Evolutionary conservation across 805 yeast species (phyloP).

Genomic region (Barnettozyma pratensis): DNA sequence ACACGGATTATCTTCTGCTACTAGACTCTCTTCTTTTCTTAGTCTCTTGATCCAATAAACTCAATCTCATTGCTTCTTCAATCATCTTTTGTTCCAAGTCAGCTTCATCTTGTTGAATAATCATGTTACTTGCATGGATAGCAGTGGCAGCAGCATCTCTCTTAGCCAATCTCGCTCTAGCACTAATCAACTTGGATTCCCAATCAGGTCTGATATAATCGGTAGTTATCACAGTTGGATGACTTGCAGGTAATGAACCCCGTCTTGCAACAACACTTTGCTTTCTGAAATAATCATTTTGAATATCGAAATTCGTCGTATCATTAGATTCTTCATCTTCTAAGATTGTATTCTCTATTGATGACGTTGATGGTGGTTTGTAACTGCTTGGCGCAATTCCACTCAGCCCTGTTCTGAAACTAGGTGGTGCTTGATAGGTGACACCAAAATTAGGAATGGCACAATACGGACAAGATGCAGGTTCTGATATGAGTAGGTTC

Average conservation of each 20-base stretch:
- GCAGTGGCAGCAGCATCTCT: conserved; percentile 94
- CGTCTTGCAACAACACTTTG: conserved; percentile 28
- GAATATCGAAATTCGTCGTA: conserved; percentile 7
- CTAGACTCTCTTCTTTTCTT: conserved; percentile 32
- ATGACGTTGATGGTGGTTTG: conserved; percentile 11
- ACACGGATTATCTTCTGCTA: neutral
- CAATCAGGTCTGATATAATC: conserved; percentile 91
- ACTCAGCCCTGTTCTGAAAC: conserved; percentile 50
- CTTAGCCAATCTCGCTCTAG: conserved; percentile 73
- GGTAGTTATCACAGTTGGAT: conserved; percentile 68
- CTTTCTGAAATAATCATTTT: conserved; percentile 14
- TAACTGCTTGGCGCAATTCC: conserved; percentile 48
- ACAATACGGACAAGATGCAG: conserved; percentile 91
- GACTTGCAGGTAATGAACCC: conserved; percentile 58
- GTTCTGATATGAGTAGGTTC: conserved; percentile 72
- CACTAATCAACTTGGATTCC: conserved; percentile 69
- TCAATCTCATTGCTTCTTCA: conserved; percentile 74
- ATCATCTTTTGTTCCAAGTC: conserved; percentile 74
- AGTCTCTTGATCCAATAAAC: conserved; percentile 66
- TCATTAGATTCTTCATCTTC: conserved; percentile 12
- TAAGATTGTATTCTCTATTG: conserved; percentile 1
- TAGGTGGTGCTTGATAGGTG: conserved; percentile 60
- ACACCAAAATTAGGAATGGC: conserved; percentile 84
- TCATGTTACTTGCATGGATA: conserved; percentile 78
- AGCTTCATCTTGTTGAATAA: conserved; percentile 37